Base-by-base conservation (phyloP, 495 filamentous ascomycete species). In the Emericellopsis terricola region DNA sequence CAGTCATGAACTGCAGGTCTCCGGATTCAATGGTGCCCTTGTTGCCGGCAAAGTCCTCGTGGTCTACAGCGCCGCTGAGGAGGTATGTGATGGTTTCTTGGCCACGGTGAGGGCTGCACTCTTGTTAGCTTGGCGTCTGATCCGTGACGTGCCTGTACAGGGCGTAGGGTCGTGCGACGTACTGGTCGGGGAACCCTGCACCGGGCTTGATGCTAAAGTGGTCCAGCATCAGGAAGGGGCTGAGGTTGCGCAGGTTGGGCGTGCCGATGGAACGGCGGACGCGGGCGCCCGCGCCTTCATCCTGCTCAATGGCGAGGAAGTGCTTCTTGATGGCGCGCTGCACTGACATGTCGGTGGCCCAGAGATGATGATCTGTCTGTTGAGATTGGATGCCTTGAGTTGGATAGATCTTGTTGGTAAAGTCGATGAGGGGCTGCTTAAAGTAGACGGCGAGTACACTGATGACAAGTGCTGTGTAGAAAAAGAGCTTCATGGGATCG, bases 1-100 rank as follows among this genome's bases (percentile, higher is more conserved):
- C 87, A 0, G 87, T 94, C 87, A 96, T 96, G 69, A 96, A 96
- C 49, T 96, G 87, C 28, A 96, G 53, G 38, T 92, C 89, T 2
- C 87, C 87, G 0, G 76, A 53, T 33, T 78, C 68, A 41, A 97
- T 87, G 4, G 79, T 86, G 31, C 86, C 89, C 23, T 65, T 68
- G 58, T 91, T 77, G 2, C 89, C 89, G 1, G 83, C 78, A 39
- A 96, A 96, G 46, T 96, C 87, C 58, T 94, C 89, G 44, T 96
- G 87, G 59, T 94, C 87, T 38, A 94, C 75, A 0, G 66, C 81
- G 34, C 87, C 87, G 1, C 63, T 51, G 1, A 94, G 59, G 2
- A 94, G 59, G 52, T 94, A 97, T 10, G 89, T 97, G 48, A 97
- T 91, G 9, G 82, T 91, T 48, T 92, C 78, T 34, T 62, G 55